Percentiles rank a stretch among this genome's conserved stretches.
Evolutionary conservation across 345 rosid genomes (phyloP).

Genomic region (Salix koriyanagi): DNA sequence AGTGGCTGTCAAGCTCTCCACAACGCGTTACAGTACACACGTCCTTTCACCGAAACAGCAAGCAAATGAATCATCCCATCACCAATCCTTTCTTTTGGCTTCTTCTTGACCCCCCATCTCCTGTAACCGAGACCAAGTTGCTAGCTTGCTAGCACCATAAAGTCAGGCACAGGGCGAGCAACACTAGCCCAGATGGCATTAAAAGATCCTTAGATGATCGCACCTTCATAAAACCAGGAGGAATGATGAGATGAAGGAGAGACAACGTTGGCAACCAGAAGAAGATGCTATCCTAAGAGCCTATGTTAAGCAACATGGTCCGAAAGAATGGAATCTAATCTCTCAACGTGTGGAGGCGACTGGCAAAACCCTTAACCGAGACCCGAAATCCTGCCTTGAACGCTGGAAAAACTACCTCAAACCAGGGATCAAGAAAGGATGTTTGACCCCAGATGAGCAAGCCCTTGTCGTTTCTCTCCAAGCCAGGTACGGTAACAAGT

Average conservation of each 20-base stretch:
- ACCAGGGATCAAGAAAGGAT: conserved; percentile 97
- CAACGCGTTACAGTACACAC: no score
- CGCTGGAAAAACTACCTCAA: conserved; percentile 98
- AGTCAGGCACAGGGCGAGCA: no score
- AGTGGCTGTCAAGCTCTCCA: no score
- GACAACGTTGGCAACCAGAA: conserved; percentile 99
- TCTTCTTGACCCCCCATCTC: no score
- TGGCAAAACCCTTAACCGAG: conserved; percentile 64
- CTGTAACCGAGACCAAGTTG: no score
- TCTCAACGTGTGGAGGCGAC: conserved; percentile 70
- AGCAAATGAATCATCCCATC: no score
- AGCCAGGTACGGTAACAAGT: conserved; percentile 95
- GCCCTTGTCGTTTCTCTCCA: conserved; percentile 82
- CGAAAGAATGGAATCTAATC: conserved; percentile 92
- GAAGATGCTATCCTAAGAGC: conserved; percentile 84
- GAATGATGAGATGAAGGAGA: conserved; percentile 80
- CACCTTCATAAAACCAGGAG: no score
- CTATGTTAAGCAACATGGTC: conserved; percentile 90
- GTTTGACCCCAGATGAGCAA: conserved; percentile 90
- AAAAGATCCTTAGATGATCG: no score
- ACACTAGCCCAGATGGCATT: no score
- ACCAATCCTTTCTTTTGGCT: no score
- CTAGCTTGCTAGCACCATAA: no score
- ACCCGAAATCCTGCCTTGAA: conserved; percentile 91
- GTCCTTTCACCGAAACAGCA: no score